A percentile compares a stretch with the other conserved stretches of the same genome.
Conservation (phyloP, 192 early-diverging fungal genomes). For the Coemansia erecta region DNA sequence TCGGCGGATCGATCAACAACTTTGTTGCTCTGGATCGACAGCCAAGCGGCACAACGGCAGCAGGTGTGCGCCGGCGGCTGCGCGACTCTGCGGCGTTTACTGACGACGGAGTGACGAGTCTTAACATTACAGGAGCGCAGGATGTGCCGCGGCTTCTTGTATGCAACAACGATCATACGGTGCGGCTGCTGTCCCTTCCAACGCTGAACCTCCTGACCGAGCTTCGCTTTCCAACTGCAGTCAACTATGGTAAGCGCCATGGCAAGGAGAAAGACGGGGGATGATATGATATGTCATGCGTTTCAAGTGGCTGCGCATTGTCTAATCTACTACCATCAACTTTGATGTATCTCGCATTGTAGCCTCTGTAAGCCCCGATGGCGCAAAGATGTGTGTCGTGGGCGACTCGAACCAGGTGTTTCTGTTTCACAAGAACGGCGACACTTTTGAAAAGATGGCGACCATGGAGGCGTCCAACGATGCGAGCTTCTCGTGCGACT, state of each 20-base stretch:
- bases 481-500: conserved; percentile 91
- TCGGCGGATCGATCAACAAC: conserved; percentile 50
- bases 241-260: conserved; percentile 74
- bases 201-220: conserved; percentile 69
- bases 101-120: conserved; percentile 85
- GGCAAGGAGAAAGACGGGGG: not conserved
- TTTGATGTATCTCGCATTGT: conserved; percentile 15
- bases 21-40: conserved; percentile 46
- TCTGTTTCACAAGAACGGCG: conserved; percentile 72
- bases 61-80: conserved; percentile 27
- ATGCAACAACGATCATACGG: conserved; percentile 93
- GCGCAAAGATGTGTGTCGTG: conserved; percentile 85
- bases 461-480: conserved; percentile 76
- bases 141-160: conserved; percentile 72
- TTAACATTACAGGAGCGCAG: conserved; percentile 45
- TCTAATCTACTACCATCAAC: not conserved
- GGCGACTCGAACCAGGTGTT: conserved; percentile 87
- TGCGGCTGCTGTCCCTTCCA: conserved; percentile 86
- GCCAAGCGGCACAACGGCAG: not conserved
- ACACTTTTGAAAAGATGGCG: conserved; percentile 67
- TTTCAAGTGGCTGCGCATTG: not conserved
- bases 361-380: conserved; percentile 88
- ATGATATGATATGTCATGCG: not conserved
- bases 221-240: conserved; percentile 81
- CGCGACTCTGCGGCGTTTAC: conserved; percentile 54